Percentiles rank a stretch among this genome's conserved stretches.
phyloP scores from a whole-genome alignment of 257 asterid species.

The Solanum gandarillasii region DNA sequence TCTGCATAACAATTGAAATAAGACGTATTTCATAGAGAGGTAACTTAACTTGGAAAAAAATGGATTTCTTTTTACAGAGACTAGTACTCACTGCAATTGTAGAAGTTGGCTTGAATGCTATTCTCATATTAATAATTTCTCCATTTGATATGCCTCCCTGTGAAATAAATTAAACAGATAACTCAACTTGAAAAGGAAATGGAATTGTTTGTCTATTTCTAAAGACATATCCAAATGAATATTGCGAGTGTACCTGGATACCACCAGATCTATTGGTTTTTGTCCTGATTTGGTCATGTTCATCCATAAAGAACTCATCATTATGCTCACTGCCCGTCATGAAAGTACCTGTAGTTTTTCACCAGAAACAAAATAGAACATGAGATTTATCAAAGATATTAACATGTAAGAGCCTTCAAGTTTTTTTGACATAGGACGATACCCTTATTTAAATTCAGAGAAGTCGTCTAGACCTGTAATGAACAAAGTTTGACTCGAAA shows the following conservation, averaged over 20 bases:
- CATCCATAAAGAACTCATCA: slow-evolving; percentile 81
- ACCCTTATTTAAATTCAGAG: background rate
- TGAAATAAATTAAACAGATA: slow-evolving; percentile 9
- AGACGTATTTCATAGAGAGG: background rate
- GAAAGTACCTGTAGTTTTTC: slow-evolving; percentile 45
- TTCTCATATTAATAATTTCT: slow-evolving; percentile 79
- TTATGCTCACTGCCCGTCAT: slow-evolving; percentile 96
- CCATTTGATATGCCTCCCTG: slow-evolving; percentile 99
- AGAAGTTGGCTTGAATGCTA: slow-evolving; percentile 93
- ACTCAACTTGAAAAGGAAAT: background rate
- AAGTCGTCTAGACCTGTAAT: background rate
- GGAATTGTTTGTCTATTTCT: background rate
- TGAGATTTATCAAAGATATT: background rate
- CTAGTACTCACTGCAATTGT: slow-evolving; percentile 57
- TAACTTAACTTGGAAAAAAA: background rate
- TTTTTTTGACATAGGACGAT: background rate
- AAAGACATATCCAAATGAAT: background rate
- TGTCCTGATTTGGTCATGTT: slow-evolving; percentile 62
- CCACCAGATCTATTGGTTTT: slow-evolving; percentile 93
- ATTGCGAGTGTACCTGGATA: slow-evolving; percentile 47
- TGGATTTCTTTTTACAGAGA: background rate
- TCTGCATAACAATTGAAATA: background rate
- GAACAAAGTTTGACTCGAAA: background rate
- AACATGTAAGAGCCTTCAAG: background rate
- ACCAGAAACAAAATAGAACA: background rate